Conservation (phyloP, 139 green algal species). For the Zygnema cylindricum region DNA sequence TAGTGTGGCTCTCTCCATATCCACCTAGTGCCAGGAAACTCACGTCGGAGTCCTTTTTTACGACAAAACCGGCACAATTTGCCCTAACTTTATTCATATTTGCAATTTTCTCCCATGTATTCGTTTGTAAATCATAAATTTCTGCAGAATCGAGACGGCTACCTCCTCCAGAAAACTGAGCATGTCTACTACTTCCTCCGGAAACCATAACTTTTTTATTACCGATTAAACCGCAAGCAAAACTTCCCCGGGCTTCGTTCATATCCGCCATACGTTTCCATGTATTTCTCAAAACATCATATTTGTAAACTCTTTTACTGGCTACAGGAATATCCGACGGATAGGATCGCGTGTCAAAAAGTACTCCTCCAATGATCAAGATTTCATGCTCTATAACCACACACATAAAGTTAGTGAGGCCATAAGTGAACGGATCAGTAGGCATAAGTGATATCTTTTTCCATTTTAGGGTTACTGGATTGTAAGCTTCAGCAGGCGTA, state of each 20-base stretch:
- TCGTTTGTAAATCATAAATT: neutral
- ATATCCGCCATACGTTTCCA: conserved; percentile 12
- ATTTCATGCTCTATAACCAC: neutral
- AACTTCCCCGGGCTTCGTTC: neutral
- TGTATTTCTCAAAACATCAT: neutral
- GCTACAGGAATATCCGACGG: neutral
- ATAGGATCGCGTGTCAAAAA: conserved; percentile 9
- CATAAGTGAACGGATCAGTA: neutral
- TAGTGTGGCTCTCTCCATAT: neutral
- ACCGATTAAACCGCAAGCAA: neutral
- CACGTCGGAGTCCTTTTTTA: neutral
- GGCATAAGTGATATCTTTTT: neutral
- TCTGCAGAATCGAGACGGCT: neutral
- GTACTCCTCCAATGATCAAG: neutral
- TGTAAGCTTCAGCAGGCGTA: neutral
- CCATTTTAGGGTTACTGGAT: neutral
- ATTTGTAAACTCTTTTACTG: conserved; percentile 1
- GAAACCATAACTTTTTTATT: neutral
- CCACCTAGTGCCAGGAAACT: neutral
- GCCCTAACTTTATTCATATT: neutral
- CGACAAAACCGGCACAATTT: neutral
- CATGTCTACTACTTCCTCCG: neutral
- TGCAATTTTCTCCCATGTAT: neutral
- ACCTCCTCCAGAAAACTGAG: neutral
- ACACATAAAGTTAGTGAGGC: conserved; percentile 2